Percentiles rank a stretch among this genome's conserved stretches.
phyloP scores from a whole-genome alignment of 2,329 filamentous ascomycete species.

The Verticillium albo-atrum region DNA sequence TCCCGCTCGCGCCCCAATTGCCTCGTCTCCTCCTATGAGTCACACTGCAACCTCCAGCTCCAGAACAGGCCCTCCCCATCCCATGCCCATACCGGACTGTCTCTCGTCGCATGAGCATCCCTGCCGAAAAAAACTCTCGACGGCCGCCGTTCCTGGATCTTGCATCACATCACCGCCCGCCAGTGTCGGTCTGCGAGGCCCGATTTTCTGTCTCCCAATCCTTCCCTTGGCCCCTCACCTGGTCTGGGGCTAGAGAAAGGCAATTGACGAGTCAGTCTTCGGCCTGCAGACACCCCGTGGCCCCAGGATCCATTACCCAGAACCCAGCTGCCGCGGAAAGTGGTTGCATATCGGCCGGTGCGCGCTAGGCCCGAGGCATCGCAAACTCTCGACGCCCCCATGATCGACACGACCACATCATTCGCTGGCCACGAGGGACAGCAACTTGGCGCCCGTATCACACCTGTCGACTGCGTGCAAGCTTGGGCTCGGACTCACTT shows the following conservation, averaged over 20 bases:
- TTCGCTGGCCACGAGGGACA: conserved; percentile 1
- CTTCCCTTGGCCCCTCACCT: not conserved
- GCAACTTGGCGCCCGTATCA: not conserved
- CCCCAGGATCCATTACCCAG: no score
- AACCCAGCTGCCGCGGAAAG: conserved; percentile 1
- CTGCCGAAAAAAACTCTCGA: not conserved
- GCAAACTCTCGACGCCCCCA: conserved; percentile 1
- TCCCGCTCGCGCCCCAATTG: not conserved
- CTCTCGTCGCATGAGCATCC: conserved; percentile 13
- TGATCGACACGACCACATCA: not conserved
- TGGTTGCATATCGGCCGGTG: conserved; percentile 8
- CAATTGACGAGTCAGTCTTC: conserved; percentile 13
- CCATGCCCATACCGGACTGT: conserved; percentile 15
- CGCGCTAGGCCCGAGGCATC: conserved; percentile 8
- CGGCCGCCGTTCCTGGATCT: conserved; percentile 13
- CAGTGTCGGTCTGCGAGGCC: conserved; percentile 1
- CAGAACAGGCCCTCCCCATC: not conserved
- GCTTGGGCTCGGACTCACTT: conserved; percentile 13
- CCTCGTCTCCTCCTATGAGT: not conserved
- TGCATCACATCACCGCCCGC: conserved; percentile 10
- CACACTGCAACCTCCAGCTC: not conserved
- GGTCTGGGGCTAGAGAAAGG: conserved; percentile 1
- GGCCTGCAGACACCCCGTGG: conserved; percentile 2
- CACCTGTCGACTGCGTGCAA: conserved; percentile 12
- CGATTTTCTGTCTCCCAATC: not conserved